These are phyloP conservation scores for Macrolepiota albuminosa DNA, from an alignment of 768 basidiomycete species.

Conservation along the genomic window DNA sequence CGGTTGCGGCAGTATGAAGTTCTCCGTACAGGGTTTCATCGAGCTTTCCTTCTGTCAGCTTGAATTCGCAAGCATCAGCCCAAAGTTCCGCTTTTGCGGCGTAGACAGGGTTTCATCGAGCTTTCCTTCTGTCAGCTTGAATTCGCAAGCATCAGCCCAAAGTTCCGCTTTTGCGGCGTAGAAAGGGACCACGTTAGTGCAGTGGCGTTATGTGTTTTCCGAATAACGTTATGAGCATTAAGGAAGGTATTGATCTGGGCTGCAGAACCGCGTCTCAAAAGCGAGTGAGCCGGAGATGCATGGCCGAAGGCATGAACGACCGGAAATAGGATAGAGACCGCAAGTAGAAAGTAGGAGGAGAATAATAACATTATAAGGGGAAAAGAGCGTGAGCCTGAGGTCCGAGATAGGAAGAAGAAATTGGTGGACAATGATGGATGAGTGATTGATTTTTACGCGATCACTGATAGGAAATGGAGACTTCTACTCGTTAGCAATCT, in stretches of 20 bases:
- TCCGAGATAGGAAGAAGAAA: constrained; percentile 19
- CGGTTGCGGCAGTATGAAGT: constrained; percentile 52
- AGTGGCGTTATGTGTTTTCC: constrained; percentile 35
- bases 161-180: constrained; percentile 42
- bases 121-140: constrained; percentile 41
- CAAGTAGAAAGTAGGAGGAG: not conserved
- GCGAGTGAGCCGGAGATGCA: constrained; percentile 1
- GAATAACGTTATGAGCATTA: constrained; percentile 42
- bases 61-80: constrained; percentile 46
- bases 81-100: constrained; percentile 44
- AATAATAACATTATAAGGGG: constrained; percentile 6
- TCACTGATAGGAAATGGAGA: not conserved
- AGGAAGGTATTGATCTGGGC: constrained; percentile 33
- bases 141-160: constrained; percentile 49
- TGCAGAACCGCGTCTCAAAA: constrained; percentile 19
- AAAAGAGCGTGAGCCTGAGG: constrained; percentile 29
- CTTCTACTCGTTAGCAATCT: too few species aligned
- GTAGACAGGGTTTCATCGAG: constrained; percentile 37
- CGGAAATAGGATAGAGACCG: not conserved
- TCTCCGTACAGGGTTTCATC: constrained; percentile 43
- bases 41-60: constrained; percentile 42
- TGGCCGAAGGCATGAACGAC: constrained; percentile 1
- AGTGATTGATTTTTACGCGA: constrained; percentile 1
- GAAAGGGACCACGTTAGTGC: constrained; percentile 44
- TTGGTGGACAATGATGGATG: not conserved